phyloP scores from a whole-genome alignment of 2,329 filamentous ascomycete species.

The Macrophomina tecta region DNA sequence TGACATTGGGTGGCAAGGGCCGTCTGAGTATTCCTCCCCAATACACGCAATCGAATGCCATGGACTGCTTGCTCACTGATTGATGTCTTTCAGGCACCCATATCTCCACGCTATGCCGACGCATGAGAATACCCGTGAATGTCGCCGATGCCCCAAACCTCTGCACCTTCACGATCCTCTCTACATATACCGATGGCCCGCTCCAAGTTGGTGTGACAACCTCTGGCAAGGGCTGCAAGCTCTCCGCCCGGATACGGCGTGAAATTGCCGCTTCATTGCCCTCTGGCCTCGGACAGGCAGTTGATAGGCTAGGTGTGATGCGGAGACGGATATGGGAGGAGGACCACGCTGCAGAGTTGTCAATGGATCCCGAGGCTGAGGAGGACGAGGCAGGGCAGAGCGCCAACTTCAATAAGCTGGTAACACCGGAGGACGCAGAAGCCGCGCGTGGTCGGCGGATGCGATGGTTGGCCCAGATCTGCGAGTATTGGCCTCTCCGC shows the following conservation, averaged over 20 bases:
- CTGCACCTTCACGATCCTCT: slow-evolving; percentile 88
- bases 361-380: slow-evolving; percentile 54
- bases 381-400: slow-evolving; percentile 75
- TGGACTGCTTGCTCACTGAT: slow-evolving; percentile 27
- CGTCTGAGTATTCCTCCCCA: slow-evolving; percentile 49
- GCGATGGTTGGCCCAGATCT: slow-evolving; percentile 93
- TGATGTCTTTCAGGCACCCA: slow-evolving; percentile 57
- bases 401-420: slow-evolving; percentile 81
- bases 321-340: slow-evolving; percentile 50
- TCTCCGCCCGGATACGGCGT: slow-evolving; percentile 85
- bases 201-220: slow-evolving; percentile 95
- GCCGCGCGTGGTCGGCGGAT: slow-evolving; percentile 80
- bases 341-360: slow-evolving; percentile 58
- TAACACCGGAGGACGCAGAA: slow-evolving; percentile 74
- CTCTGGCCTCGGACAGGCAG: slow-evolving; percentile 74
- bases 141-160: slow-evolving; percentile 85
- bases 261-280: slow-evolving; percentile 86
- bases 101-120: slow-evolving; percentile 76
- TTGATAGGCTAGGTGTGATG: slow-evolving; percentile 72
- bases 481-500: slow-evolving; percentile 96
- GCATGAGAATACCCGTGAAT: slow-evolving; percentile 88
- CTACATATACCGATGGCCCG: slow-evolving; percentile 87
- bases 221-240: slow-evolving; percentile 91
- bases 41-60: background rate
- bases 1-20: slow-evolving; percentile 66